Conservation (phyloP, 2,329 filamentous ascomycete genomes). For the Fusarium napiforme region DNA sequence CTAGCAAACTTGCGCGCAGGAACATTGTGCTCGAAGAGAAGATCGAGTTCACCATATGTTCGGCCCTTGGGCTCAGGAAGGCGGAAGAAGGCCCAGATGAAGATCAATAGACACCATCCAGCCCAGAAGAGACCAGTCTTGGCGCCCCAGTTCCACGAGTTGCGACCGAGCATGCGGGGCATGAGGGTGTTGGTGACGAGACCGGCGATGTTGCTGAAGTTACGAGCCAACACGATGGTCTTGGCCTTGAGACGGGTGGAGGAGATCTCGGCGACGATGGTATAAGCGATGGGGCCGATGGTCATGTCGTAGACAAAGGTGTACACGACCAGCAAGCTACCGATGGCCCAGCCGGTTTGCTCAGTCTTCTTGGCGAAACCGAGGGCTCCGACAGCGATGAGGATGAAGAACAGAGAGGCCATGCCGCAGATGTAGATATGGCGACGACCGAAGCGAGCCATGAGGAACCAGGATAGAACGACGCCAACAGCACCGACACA, state of each 20-base stretch:
- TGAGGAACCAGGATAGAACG: conserved; percentile 17
- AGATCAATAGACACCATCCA: conserved; percentile 56
- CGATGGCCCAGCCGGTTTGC: conserved; percentile 55
- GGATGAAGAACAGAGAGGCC: conserved; percentile 2
- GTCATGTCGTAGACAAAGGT: conserved; percentile 55
- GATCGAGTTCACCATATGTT: conserved; percentile 66
- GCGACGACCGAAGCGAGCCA: conserved; percentile 15
- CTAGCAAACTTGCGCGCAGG: conserved; percentile 55
- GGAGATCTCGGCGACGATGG: conserved; percentile 71
- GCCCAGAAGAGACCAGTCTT: conserved; percentile 60
- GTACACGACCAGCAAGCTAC: conserved; percentile 56
- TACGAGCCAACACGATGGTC: conserved; percentile 57
- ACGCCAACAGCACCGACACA: conserved; percentile 7
- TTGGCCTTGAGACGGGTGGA: conserved; percentile 59
- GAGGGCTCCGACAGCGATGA: conserved; percentile 44
- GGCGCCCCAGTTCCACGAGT: conserved; percentile 59
- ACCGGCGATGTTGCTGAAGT: conserved; percentile 59
- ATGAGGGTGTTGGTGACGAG: conserved; percentile 59
- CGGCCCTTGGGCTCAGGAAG: conserved; percentile 65
- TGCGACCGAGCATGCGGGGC: conserved; percentile 58
- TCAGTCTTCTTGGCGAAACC: conserved; percentile 54
- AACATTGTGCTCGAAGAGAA: conserved; percentile 61
- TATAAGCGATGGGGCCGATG: conserved; percentile 76
- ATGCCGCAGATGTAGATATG: conserved; percentile 13
- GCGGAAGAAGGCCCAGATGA: conserved; percentile 62